Evolutionary conservation across 805 yeast species (phyloP).

Genomic region (Ogataea neopini): DNA sequence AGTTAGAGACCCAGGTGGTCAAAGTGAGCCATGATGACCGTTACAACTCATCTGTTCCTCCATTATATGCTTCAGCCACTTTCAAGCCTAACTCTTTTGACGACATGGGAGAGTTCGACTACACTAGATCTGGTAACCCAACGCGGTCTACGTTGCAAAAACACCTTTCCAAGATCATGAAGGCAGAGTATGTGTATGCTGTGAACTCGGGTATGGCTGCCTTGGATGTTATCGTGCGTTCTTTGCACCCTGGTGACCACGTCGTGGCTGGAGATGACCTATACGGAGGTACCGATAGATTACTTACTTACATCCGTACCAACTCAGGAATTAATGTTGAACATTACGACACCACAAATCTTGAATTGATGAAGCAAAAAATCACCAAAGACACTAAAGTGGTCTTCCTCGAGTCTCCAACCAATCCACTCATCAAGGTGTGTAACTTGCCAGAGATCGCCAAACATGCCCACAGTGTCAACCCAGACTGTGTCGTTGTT

Average conservation of each 20-base stretch:
- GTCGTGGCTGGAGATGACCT: slow-evolving; percentile 93
- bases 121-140: slow-evolving; percentile 93
- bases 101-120: slow-evolving; percentile 80
- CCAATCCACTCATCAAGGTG: slow-evolving; percentile 89
- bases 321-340: slow-evolving; percentile 64
- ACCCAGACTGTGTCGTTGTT: slow-evolving; percentile 70
- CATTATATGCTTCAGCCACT: slow-evolving; percentile 92
- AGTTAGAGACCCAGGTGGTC: slow-evolving; percentile 71
- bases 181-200: slow-evolving; percentile 74
- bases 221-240: slow-evolving; percentile 76
- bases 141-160: slow-evolving; percentile 79
- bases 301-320: slow-evolving; percentile 67
- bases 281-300: slow-evolving; percentile 91
- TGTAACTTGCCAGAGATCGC: slow-evolving; percentile 74
- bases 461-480: slow-evolving; percentile 61
- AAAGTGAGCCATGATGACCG: slow-evolving; percentile 63
- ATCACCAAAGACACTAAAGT: slow-evolving; percentile 62
- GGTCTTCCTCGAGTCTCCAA: slow-evolving; percentile 88
- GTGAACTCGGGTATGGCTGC: slow-evolving; percentile 94
- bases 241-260: slow-evolving; percentile 80
- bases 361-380: slow-evolving; percentile 57
- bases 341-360: slow-evolving; percentile 81
- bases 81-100: slow-evolving; percentile 76
- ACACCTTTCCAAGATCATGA: slow-evolving; percentile 77
- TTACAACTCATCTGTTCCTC: slow-evolving; percentile 79